Conservation (phyloP, 495 filamentous ascomycete species). For the Podospora fimiseda region DNA sequence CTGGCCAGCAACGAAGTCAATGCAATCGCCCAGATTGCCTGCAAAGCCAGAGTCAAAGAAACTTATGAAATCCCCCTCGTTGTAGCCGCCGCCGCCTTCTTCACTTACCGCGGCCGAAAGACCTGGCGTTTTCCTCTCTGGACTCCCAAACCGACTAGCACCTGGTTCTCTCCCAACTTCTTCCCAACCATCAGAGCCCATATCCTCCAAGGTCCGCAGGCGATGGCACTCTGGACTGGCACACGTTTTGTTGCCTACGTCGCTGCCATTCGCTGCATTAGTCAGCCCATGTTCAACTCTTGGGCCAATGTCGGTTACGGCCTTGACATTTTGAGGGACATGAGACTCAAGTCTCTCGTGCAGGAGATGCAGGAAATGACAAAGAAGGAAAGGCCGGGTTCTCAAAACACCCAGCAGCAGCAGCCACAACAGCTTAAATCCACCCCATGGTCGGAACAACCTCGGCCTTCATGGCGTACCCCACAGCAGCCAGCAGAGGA, state of each 20-base stretch:
- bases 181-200: slow-evolving; percentile 8
- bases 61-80: slow-evolving; percentile 10
- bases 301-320: slow-evolving; percentile 4
- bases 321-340: neutral
- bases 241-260: slow-evolving; percentile 14
- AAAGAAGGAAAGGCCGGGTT: neutral
- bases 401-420: slow-evolving; percentile 1
- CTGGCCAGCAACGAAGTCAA: slow-evolving; percentile 9
- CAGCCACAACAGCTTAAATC: neutral
- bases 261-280: neutral
- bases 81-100: slow-evolving; percentile 1
- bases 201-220: slow-evolving; percentile 4
- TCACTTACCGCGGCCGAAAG: slow-evolving; percentile 11
- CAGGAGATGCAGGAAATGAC: slow-evolving; percentile 15
- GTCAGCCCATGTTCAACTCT: neutral
- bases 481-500: neutral
- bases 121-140: slow-evolving; percentile 22
- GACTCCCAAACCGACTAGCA: slow-evolving; percentile 12
- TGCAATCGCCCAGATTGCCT: slow-evolving; percentile 10
- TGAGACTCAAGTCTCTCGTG: neutral
- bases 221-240: slow-evolving; percentile 11
- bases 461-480: neutral
- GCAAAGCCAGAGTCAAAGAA: neutral
- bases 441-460: neutral
- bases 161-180: slow-evolving; percentile 5